Conservation (phyloP, 805 yeast genomes). For the Barnettozyma vustinii region DNA sequence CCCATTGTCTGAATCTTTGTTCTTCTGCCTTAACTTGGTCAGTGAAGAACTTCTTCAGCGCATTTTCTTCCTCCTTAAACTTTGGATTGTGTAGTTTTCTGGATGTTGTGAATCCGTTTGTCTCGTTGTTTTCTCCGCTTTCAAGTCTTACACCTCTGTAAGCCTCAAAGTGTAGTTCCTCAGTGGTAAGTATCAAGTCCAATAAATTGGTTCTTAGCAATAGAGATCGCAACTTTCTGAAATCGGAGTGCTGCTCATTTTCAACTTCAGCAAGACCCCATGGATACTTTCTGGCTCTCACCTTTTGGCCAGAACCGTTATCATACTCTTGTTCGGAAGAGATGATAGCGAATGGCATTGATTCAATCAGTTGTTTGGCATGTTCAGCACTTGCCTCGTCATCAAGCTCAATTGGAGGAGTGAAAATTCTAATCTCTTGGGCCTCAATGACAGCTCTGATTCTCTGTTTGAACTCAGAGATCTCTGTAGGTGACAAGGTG, state of each 20-base stretch:
- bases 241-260: constrained; percentile 81
- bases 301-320: constrained; percentile 53
- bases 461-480: constrained; percentile 35
- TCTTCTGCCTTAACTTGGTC: constrained; percentile 97
- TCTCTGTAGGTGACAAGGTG: constrained; percentile 23
- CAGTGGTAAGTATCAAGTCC: constrained; percentile 74
- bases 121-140: constrained; percentile 32
- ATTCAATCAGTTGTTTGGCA: constrained; percentile 70
- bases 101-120: constrained; percentile 36
- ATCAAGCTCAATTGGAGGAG: constrained; percentile 75
- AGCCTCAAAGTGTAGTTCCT: constrained; percentile 75
- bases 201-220: constrained; percentile 78
- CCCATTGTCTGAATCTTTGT: constrained; percentile 98
- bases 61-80: constrained; percentile 94
- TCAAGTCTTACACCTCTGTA: constrained; percentile 71
- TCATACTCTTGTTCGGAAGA: constrained; percentile 72
- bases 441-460: constrained; percentile 79
- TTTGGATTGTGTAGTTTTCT: constrained; percentile 74
- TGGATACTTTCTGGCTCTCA: constrained; percentile 80
- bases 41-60: constrained; percentile 88
- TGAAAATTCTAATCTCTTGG: constrained; percentile 76
- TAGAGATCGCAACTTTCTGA: constrained; percentile 72
- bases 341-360: constrained; percentile 83
- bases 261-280: constrained; percentile 91
- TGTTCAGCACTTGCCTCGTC: constrained; percentile 76